A percentile compares a stretch with the other conserved stretches of the same genome.
These are phyloP conservation scores for Ulota crispa DNA, from an alignment of 225 moss, liverwort and hornwort species.

Conservation along the genomic window DNA sequence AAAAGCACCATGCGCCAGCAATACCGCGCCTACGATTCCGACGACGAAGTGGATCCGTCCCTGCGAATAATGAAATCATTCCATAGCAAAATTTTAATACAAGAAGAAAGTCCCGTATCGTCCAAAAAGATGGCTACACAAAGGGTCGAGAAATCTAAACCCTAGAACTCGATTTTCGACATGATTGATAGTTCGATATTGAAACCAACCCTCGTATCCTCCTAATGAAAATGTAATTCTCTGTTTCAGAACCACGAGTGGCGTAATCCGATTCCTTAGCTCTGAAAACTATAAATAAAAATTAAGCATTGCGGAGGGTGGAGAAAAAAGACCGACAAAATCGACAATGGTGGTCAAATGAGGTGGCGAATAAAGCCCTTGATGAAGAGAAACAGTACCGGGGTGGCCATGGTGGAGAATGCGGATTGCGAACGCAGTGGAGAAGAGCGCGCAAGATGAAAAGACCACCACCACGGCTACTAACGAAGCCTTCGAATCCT, in stretches of 20 bases:
- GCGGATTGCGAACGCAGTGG: background rate
- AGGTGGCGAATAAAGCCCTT: background rate
- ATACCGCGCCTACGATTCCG: conserved; percentile 60
- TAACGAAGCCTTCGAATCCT: background rate
- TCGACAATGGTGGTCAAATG: background rate
- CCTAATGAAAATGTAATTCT: background rate
- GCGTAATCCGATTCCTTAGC: background rate
- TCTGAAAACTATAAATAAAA: background rate
- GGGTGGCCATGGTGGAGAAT: conserved; percentile 23
- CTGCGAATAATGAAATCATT: background rate
- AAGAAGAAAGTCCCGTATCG: background rate
- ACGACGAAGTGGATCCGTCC: conserved; percentile 55
- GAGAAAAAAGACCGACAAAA: background rate
- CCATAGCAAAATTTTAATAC: background rate
- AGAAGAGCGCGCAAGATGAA: background rate
- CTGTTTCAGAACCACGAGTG: background rate
- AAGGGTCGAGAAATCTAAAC: background rate
- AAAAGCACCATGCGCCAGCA: conserved; percentile 69
- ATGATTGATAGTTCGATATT: background rate
- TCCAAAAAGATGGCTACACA: background rate
- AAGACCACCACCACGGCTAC: no score
- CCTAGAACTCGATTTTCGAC: background rate
- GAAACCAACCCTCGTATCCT: background rate
- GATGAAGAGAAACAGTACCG: background rate
- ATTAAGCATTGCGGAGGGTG: background rate